phyloP scores from a whole-genome alignment of 192 early-diverging fungal species.

The Dissophora ornata region DNA sequence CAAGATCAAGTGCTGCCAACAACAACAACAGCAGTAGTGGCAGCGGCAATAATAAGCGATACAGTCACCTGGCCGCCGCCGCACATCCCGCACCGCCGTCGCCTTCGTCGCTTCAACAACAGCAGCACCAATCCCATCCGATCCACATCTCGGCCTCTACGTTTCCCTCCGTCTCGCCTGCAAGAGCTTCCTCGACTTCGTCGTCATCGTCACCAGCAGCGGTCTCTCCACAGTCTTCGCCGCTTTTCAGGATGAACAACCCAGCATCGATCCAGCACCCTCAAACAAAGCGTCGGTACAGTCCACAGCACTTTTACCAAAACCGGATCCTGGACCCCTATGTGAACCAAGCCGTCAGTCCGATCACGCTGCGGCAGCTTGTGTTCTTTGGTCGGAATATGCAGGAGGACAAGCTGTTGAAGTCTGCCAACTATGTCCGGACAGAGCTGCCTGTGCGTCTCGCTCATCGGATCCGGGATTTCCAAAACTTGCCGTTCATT shows the following conservation, averaged over 20 bases:
- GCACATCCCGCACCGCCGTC: constrained; percentile 3
- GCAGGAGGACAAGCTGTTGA: constrained; percentile 83
- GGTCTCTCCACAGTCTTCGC: constrained; percentile 25
- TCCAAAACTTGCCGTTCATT: constrained; percentile 93
- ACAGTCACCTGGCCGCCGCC: constrained; percentile 27
- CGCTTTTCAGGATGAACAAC: constrained; percentile 35
- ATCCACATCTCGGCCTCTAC: constrained; percentile 24
- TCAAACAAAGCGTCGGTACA: constrained; percentile 20
- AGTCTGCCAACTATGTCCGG: constrained; percentile 91
- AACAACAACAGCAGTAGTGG: neutral
- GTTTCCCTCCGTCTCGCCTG: constrained; percentile 7
- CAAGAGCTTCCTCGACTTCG: neutral
- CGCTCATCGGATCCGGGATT: constrained; percentile 92
- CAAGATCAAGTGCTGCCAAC: neutral
- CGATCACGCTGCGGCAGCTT: constrained; percentile 90
- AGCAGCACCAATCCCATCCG: constrained; percentile 2
- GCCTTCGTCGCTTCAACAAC: neutral
- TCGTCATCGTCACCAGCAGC: neutral
- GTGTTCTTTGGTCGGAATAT: constrained; percentile 91
- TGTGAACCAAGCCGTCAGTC: constrained; percentile 76
- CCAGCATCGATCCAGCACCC: constrained; percentile 24
- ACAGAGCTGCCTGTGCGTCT: constrained; percentile 89
- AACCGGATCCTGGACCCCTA: constrained; percentile 91
- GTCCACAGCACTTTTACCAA: constrained; percentile 86
- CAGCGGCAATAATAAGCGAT: neutral